phyloP scores from a whole-genome alignment of 768 basidiomycete species.

The Suillus tomentosus region DNA sequence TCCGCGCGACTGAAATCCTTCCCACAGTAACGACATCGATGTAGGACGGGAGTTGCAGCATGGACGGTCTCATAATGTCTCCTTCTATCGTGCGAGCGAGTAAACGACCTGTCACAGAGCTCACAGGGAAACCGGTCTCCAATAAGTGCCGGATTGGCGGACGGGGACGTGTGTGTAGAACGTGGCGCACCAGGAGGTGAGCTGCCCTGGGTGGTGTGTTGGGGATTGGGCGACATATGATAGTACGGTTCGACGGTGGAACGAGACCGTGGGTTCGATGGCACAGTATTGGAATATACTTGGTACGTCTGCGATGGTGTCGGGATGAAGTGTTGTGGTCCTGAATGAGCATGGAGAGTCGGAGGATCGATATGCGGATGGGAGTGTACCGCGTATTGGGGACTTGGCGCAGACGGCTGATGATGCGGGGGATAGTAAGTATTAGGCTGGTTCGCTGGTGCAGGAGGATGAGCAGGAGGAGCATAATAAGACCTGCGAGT shows the following conservation, averaged over 20 bases:
- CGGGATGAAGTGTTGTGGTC: conserved; percentile 43
- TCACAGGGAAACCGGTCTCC: conserved; percentile 73
- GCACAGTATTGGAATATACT: conserved; percentile 33
- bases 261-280: conserved; percentile 29
- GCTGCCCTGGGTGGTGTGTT: conserved; percentile 26
- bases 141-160: conserved; percentile 31
- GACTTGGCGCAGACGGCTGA: background rate
- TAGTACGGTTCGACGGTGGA: conserved; percentile 41
- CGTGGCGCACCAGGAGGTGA: conserved; percentile 16
- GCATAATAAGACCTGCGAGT: conserved; percentile 25
- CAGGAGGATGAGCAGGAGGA: background rate
- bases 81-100: conserved; percentile 79
- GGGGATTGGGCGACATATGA: conserved; percentile 42
- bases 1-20: conserved; percentile 81
- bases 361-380: conserved; percentile 21
- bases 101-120: conserved; percentile 78
- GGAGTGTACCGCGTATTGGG: conserved; percentile 4
- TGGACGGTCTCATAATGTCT: conserved; percentile 82
- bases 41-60: conserved; percentile 59
- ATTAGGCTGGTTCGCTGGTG: background rate
- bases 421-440: conserved; percentile 23
- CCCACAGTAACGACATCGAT: conserved; percentile 71
- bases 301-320: conserved; percentile 49
- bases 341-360: conserved; percentile 18
- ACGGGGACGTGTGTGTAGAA: conserved; percentile 20